Evolutionary conservation across 169 alveolate species (phyloP), one percentile per base, ranked within the genome.

Genomic region (Plasmodium coatneyi): DNA sequence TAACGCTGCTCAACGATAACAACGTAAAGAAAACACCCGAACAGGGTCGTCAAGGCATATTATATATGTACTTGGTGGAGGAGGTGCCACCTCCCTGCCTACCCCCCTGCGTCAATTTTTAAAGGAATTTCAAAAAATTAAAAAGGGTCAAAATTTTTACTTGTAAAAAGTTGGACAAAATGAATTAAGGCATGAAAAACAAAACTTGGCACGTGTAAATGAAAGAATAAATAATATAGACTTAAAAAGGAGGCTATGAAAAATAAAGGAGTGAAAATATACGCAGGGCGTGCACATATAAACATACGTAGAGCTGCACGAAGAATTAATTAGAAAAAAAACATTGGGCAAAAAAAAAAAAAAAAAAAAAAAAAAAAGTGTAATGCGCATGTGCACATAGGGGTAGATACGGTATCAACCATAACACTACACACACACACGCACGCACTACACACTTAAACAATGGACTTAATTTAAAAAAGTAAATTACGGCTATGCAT

Each of bases 161-260:
- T 60, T 36, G 32, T 60, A 83, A 52, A 66, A 66, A 19, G 92
- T 83, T 83, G 39, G 79, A 83, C 92, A 83, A 83, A 83, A 70
- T 83, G 52, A 83, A 36, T 76, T 36, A 80, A n/a, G 30, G 34
- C 70, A 39, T 70, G 46, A 66, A 83, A 83, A 83, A 83, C 82
- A 83, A 83, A 66, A 83, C 28, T 70, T 83, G 72, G 70, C 82
- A 22, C 72, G n/a, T 83, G 72, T 28, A 54, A 82, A 80, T 80
- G 52, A n/a, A 49, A 14, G 72, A 41, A 41, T 41, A 41, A 41
- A 41, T 41, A 41, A 9, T 41, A 7, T 82, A 32, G 46, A 83
- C 70, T 66, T 83, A 83, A 66, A 83, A 66, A 43, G 56, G n/a
- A 22, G 66, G 25, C 41, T 56, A 34, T 82, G 74, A 66, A 70